Evolutionary conservation across 345 rosid species (phyloP), one percentile per base, ranked within the genome.

Genomic region (Arabis hirsuta): DNA sequence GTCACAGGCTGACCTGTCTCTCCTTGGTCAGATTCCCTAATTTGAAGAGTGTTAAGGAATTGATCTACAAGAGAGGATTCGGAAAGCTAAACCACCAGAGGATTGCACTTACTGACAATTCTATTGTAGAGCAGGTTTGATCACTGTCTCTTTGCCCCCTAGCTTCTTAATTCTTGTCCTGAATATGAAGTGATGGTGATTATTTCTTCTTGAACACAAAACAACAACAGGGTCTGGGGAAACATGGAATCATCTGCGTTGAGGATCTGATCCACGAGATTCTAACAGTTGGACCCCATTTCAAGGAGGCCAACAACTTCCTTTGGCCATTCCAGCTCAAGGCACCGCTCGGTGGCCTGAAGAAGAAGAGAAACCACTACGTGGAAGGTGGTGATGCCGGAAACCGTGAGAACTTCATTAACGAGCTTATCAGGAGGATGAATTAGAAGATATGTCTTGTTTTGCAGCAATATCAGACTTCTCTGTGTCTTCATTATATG

Each of bases 301-400:
- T 94, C 80, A 94, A 91, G 85, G 91, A 94, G 75, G 97, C 97
- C 86, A 57, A 88, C 84, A 76, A 89, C 87, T 94, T 87, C 80
- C 66, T 91, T 11, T 94, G 97, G 98, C 97, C 97, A 6, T 94
- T 94, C 80, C 85, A 94, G 85, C 91, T 94, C 6, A 94, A 86
- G 84, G 97, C 98, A 4, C 98, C 98, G 0, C 74, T 84, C 50
- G 90, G 96, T 31, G 98, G 97, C 66, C 50, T 93, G 51, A 83
- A 90, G 84, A 91, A 88, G 88, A 91, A 89, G 85, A 87, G 98
- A 62, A 90, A 91, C 69, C 98, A 94, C 80, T 94, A 94, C 44
- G 97, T 94, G 0, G 98, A 94, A 80, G 98, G 98, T 0, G 98
- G 97, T 43, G 98, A 93, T 76, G 97, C 97, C 0, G 98, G 91